Evolutionary conservation across 2,329 filamentous ascomycete species (phyloP).

Genomic region (Dryadomyces sulphureus): DNA sequence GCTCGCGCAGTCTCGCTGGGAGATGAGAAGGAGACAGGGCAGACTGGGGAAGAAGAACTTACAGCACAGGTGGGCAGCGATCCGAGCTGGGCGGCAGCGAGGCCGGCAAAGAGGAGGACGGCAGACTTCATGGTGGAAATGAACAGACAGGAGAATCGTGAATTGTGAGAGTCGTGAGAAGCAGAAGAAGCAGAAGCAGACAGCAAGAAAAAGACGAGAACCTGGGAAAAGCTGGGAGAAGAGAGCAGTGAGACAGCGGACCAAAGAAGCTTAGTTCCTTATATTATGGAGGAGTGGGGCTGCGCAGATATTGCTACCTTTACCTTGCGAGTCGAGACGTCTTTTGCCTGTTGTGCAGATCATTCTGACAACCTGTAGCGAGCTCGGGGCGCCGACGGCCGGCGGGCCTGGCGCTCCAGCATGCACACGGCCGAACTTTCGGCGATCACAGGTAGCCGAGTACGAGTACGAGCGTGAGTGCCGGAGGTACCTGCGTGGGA

Average conservation of each 20-base stretch:
- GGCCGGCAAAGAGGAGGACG: conserved; percentile 29
- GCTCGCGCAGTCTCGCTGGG: conserved; percentile 14
- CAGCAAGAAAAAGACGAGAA: neutral
- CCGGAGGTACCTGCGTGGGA: no score
- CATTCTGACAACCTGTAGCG: no score
- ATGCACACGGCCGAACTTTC: no score
- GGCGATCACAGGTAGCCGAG: no score
- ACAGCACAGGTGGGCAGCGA: conserved; percentile 40
- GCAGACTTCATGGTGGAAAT: conserved; percentile 27
- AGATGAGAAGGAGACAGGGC: no score
- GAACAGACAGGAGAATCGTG: neutral
- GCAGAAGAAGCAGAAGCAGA: neutral
- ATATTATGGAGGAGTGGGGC: neutral
- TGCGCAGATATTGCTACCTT: neutral
- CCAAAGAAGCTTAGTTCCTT: neutral
- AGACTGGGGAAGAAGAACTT: conserved; percentile 17
- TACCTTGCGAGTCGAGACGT: neutral
- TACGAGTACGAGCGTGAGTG: no score
- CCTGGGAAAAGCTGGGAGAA: neutral
- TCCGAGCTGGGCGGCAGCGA: conserved; percentile 33
- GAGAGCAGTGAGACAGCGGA: neutral
- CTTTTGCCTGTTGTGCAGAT: neutral
- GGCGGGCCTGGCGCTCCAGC: no score
- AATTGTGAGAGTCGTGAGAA: neutral
- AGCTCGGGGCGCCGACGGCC: no score